Evolutionary conservation across 2,329 filamentous ascomycete genomes (phyloP).

Genomic region (Nannizzia gypsea): DNA sequence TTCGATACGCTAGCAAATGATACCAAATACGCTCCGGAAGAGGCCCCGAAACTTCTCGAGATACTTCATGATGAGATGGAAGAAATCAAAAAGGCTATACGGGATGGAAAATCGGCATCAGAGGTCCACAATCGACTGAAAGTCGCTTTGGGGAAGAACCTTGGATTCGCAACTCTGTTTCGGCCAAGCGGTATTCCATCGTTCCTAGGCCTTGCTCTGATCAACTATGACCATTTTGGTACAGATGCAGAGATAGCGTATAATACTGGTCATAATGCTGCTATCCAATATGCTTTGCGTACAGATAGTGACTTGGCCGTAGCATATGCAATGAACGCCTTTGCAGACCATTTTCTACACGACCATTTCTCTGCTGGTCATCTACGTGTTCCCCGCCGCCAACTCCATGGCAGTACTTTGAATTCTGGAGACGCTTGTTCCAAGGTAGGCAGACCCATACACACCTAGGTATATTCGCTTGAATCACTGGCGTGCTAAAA

Average conservation of each 20-base stretch:
- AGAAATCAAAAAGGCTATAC: neutral
- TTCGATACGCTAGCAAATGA: slow-evolving; percentile 4
- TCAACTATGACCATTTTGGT: slow-evolving; percentile 7
- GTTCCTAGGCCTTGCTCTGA: neutral
- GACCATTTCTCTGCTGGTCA: slow-evolving; percentile 4
- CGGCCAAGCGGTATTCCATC: slow-evolving; percentile 2
- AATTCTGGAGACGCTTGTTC: neutral
- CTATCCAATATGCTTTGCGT: slow-evolving; percentile 2
- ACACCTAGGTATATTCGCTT: neutral
- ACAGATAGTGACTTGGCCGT: neutral
- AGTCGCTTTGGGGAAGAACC: neutral
- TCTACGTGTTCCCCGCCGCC: neutral
- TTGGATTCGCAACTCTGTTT: neutral
- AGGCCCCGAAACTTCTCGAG: neutral
- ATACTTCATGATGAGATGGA: slow-evolving; percentile 2
- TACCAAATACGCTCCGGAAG: slow-evolving; percentile 1
- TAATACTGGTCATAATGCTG: slow-evolving; percentile 4
- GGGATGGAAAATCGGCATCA: neutral
- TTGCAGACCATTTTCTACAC: slow-evolving; percentile 4
- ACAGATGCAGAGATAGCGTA: slow-evolving; percentile 1
- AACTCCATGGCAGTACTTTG: neutral
- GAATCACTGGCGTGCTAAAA: neutral
- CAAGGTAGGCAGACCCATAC: neutral
- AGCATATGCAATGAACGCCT: slow-evolving; percentile 5
- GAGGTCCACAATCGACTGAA: neutral